Percentiles rank a stretch among this genome's conserved stretches.
Evolutionary conservation across 2,329 filamentous ascomycete species (phyloP).

Genomic region (Ophiobolus disseminans): DNA sequence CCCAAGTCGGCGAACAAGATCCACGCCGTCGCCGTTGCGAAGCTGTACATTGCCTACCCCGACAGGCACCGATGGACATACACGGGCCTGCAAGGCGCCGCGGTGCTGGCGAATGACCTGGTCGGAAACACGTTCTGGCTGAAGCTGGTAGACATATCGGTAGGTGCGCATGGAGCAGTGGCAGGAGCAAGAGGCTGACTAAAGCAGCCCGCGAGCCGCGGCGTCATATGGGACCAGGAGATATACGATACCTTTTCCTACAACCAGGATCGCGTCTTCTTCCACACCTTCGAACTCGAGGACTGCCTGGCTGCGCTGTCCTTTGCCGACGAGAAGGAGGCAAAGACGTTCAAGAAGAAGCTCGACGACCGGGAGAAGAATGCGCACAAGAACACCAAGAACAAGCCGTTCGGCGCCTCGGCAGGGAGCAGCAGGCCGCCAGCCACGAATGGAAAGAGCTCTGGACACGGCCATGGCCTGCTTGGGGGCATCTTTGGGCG

Average conservation of each 20-base stretch:
- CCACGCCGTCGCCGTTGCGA: constrained; percentile 89
- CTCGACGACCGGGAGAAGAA: constrained; percentile 96
- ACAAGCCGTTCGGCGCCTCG: constrained; percentile 71
- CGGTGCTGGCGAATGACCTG: constrained; percentile 89
- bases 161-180: constrained; percentile 56
- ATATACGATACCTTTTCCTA: constrained; percentile 95
- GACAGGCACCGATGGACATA: constrained; percentile 88
- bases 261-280: constrained; percentile 97
- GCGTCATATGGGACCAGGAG: constrained; percentile 68
- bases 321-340: constrained; percentile 97
- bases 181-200: constrained; percentile 44
- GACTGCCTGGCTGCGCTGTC: constrained; percentile 88
- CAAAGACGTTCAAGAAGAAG: constrained; percentile 96
- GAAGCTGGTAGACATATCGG: constrained; percentile 95
- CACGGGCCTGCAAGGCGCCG: constrained; percentile 89
- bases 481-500: constrained; percentile 60
- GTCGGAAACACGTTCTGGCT: constrained; percentile 97
- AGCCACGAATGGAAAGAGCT: constrained; percentile 37
- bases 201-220: constrained; percentile 57
- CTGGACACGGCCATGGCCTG: constrained; percentile 53
- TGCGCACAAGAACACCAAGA: constrained; percentile 83
- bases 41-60: constrained; percentile 91
- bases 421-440: constrained; percentile 30
- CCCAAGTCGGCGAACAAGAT: constrained; percentile 98
- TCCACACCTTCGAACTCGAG: constrained; percentile 96